Conservation (phyloP, 441 rosid species). For the Flueggea neowawraea region DNA sequence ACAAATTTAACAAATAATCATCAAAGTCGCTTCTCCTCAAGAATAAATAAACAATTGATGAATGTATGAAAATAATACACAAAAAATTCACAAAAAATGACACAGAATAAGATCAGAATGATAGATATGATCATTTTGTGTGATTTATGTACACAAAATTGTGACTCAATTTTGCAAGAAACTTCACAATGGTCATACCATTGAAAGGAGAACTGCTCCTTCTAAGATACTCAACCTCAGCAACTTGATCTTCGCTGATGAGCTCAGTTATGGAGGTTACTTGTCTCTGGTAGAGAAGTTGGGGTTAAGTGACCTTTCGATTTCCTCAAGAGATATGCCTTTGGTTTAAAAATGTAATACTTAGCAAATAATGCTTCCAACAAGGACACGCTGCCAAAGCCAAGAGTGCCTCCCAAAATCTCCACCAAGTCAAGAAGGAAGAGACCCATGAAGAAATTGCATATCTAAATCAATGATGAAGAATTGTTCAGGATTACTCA, state of each 20-base stretch:
- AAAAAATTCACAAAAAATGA: too few species aligned
- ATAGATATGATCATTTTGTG: too few species aligned
- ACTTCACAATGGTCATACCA: too few species aligned
- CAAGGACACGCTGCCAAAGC: constrained; percentile 58
- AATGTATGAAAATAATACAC: too few species aligned
- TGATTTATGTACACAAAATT: too few species aligned
- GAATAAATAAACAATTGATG: too few species aligned
- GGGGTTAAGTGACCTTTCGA: constrained; percentile 59
- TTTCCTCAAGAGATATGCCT: constrained; percentile 76
- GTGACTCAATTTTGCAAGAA: too few species aligned
- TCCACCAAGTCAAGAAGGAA: constrained; percentile 64
- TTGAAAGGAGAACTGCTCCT: too few species aligned
- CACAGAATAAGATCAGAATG: too few species aligned
- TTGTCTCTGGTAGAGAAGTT: constrained; percentile 17
- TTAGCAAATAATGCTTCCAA: constrained; percentile 56
- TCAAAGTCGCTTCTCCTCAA: too few species aligned
- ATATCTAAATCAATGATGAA: constrained; percentile 38
- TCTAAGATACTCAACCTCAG: too few species aligned
- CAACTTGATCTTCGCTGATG: not conserved
- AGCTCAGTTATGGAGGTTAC: constrained; percentile 2
- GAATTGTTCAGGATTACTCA: not conserved
- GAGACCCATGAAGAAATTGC: constrained; percentile 78
- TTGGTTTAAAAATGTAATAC: constrained; percentile 56
- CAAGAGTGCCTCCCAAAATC: constrained; percentile 52
- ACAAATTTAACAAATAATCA: too few species aligned